These are phyloP conservation scores for Verticillium zaregamsianum DNA, from an alignment of 2,329 filamentous ascomycete genomes.

Conservation along the genomic window DNA sequence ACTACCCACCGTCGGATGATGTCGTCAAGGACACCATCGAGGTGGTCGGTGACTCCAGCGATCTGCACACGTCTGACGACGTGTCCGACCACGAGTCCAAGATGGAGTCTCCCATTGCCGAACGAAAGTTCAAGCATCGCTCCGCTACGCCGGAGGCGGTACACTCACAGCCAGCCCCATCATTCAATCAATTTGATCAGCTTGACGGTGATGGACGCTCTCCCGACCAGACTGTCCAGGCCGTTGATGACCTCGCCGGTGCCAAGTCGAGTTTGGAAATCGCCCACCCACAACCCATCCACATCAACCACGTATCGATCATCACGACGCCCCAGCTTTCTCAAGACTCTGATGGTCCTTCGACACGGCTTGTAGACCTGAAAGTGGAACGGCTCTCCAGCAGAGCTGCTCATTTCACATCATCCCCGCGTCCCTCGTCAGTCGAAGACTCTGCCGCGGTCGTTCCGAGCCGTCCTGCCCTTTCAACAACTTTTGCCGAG, in stretches of 20 bases:
- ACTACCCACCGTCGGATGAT: constrained; percentile 21
- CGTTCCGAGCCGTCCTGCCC: background rate
- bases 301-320: constrained; percentile 10
- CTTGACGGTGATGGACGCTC: background rate
- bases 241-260: background rate
- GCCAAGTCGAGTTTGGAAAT: constrained; percentile 1
- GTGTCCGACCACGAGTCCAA: constrained; percentile 13
- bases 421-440: background rate
- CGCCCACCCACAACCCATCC: constrained; percentile 12
- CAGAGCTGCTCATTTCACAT: background rate
- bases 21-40: constrained; percentile 56
- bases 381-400: background rate
- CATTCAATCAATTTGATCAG: background rate
- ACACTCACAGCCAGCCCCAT: background rate
- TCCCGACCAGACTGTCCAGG: background rate
- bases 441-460: background rate
- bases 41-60: constrained; percentile 38
- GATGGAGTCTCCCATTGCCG: background rate
- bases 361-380: background rate
- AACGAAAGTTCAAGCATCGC: background rate
- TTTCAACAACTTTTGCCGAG: too few relatives aligned
- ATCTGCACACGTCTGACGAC: constrained; percentile 23
- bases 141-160: background rate
- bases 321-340: constrained; percentile 1
- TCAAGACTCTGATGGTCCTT: background rate